phyloP scores from a whole-genome alignment of 352 stramenopile genomes.

The Elongisporangium undulatum region DNA sequence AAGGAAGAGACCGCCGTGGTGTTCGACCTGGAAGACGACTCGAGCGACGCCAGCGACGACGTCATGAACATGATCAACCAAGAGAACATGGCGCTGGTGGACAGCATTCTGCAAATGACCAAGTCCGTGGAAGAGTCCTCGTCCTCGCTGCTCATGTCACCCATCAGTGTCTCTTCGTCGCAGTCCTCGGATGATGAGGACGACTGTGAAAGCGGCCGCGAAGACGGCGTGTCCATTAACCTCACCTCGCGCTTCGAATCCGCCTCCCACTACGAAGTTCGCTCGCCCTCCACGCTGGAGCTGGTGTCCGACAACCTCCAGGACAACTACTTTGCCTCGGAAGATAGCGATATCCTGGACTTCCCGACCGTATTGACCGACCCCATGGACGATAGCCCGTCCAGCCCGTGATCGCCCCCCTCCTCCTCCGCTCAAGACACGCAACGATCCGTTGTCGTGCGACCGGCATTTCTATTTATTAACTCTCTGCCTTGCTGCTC shows the following conservation, averaged over 20 bases:
- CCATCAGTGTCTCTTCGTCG: conserved; percentile 58
- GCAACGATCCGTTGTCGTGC: not conserved
- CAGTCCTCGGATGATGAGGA: conserved; percentile 37
- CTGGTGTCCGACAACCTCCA: conserved; percentile 76
- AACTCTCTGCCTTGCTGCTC: conserved; percentile 11
- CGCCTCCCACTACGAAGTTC: not conserved
- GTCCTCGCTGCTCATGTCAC: conserved; percentile 41
- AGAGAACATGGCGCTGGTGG: conserved; percentile 67
- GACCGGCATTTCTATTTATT: conserved; percentile 35
- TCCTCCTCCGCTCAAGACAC: conserved; percentile 1
- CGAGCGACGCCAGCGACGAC: conserved; percentile 7
- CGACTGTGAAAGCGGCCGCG: conserved; percentile 37
- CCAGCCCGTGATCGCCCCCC: conserved; percentile 4
- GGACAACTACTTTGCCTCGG: conserved; percentile 58
- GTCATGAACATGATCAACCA: conserved; percentile 29
- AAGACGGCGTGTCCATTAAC: conserved; percentile 14
- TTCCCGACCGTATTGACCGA: conserved; percentile 29
- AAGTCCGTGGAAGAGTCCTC: conserved; percentile 60
- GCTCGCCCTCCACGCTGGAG: conserved; percentile 34
- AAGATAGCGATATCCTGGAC: conserved; percentile 66
- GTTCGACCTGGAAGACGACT: conserved; percentile 12
- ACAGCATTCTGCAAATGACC: conserved; percentile 76
- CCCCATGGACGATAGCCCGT: conserved; percentile 11
- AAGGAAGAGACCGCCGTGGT: conserved; percentile 42
- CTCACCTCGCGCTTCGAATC: too few species aligned